phyloP scores from a whole-genome alignment of 78 protist species.

The Speleostelium caveatum region DNA sequence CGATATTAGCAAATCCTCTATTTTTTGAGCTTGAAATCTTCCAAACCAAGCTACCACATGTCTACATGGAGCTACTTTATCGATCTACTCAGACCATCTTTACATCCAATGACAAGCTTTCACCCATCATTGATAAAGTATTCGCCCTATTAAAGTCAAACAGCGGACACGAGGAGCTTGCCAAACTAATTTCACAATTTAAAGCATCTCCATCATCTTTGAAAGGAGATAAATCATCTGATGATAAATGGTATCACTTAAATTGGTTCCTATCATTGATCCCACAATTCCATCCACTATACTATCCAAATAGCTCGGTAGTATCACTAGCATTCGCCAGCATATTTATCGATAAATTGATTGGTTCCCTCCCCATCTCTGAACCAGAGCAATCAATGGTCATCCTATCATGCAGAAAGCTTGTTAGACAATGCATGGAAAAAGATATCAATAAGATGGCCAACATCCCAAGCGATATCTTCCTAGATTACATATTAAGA shows the following conservation, averaged over 20 bases:
- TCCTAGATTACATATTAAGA: conserved; percentile 4
- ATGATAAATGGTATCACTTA: too few species aligned
- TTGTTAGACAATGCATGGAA: conserved; percentile 13
- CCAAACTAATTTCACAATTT: too few species aligned
- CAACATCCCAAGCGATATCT: conserved; percentile 6
- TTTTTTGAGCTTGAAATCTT: conserved; percentile 15
- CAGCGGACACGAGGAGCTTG: too few species aligned
- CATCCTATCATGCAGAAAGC: conserved; percentile 19
- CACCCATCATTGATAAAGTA: neutral
- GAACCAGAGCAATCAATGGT: too few species aligned
- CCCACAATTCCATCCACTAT: conserved; percentile 1
- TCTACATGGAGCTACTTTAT: neutral
- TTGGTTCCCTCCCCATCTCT: too few species aligned
- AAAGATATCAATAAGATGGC: conserved; percentile 25
- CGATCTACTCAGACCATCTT: neutral
- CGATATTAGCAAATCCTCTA: conserved; percentile 17
- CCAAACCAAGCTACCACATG: conserved; percentile 12
- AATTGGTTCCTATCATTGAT: conserved; percentile 10
- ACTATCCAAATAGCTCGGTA: neutral
- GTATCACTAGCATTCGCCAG: neutral
- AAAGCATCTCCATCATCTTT: too few species aligned
- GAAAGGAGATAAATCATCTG: neutral
- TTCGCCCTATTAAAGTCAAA: too few species aligned
- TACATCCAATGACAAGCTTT: conserved; percentile 17
- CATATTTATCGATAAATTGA: neutral